These are phyloP conservation scores for Peziza echinospora DNA, from an alignment of 495 filamentous ascomycete species.

Conservation along the genomic window DNA sequence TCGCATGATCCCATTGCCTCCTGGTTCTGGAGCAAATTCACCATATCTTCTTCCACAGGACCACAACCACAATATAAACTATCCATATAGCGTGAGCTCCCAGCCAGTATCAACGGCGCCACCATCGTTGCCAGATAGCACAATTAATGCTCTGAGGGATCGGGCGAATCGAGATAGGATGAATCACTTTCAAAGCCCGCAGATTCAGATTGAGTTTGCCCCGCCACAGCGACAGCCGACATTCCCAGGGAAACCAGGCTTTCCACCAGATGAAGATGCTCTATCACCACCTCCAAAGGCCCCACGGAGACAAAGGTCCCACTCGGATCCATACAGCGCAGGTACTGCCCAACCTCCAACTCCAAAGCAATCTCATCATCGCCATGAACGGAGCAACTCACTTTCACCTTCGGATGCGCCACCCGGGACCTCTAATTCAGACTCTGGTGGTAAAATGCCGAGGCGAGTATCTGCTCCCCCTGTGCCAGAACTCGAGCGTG, in stretches of 20 bases:
- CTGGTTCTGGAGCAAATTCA: constrained; percentile 23
- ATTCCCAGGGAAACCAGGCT: constrained; percentile 40
- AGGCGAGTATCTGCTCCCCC: constrained; percentile 54
- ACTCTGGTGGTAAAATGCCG: constrained; percentile 32
- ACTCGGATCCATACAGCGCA: constrained; percentile 48
- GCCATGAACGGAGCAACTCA: constrained; percentile 6
- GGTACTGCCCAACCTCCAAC: constrained; percentile 24
- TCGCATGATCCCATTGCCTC: constrained; percentile 9
- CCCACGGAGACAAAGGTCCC: constrained; percentile 29
- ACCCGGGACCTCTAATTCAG: constrained; percentile 46
- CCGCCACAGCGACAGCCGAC: constrained; percentile 44
- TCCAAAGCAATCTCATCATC: constrained; percentile 26
- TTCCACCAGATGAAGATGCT: constrained; percentile 44
- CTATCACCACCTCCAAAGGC: constrained; percentile 50
- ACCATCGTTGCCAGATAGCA: constrained; percentile 31
- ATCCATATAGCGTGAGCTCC: constrained; percentile 30
- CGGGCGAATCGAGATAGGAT: constrained; percentile 53
- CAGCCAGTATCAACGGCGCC: constrained; percentile 27
- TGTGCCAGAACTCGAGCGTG: constrained; percentile 54
- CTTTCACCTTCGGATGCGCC: neutral
- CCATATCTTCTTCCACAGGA: constrained; percentile 44
- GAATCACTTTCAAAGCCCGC: constrained; percentile 41
- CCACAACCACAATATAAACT: constrained; percentile 30
- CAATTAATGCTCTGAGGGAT: constrained; percentile 29
- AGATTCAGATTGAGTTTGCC: constrained; percentile 85